Base-by-base conservation (phyloP, 441 rosid genomes). In the Aquilaria agallochum region DNA sequence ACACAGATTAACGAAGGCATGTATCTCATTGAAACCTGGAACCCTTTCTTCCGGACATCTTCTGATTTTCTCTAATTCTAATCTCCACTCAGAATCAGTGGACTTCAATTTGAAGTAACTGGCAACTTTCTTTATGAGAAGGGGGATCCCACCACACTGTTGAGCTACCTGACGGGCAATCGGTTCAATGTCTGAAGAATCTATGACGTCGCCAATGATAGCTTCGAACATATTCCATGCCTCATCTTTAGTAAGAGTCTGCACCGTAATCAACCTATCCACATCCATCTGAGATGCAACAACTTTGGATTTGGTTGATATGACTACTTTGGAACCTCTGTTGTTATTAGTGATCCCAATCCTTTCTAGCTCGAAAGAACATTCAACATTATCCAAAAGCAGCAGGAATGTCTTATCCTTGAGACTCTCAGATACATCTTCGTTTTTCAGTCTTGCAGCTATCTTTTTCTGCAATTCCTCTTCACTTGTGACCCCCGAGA, bases 101-200 rank as follows among this genome's bases (percentile, higher is more conserved):
- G 53, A 49, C 61, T 56, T 68, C 47, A 42, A 30, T 32, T 42
- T 53, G 63, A 80, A 74, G n/a, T 59, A 56, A 14, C 56, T 62
- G 42, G 79, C 84, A 1, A 80, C 68, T 10, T 55, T 36, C 36
- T 74, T 69, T 10, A 80, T 62, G 45, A 80, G 11, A 11, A 58
- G 52, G 1, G 77, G 81, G 56, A 76, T 30, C 31, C 81, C 73
- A 31, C 72, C 72, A 62, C 84, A 76, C 61, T 76, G 75, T 0
- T 60, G 60, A 7, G 62, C 71, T 13, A 74, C 71, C 54, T 27
- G 11, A 32, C 7, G 51, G 27, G 73, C 80, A 14, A 70, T 15
- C 11, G 61, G 63, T 20, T 63, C 66, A 33, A 71, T 65, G 32
- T 68, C 65, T 13, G 60, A 55, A 50, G 53, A 50, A 58, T 64